A percentile compares a stretch with the other conserved stretches of the same genome.
Conservation (phyloP, 2,329 filamentous ascomycete genomes). For the Pezicula rhizophila region DNA sequence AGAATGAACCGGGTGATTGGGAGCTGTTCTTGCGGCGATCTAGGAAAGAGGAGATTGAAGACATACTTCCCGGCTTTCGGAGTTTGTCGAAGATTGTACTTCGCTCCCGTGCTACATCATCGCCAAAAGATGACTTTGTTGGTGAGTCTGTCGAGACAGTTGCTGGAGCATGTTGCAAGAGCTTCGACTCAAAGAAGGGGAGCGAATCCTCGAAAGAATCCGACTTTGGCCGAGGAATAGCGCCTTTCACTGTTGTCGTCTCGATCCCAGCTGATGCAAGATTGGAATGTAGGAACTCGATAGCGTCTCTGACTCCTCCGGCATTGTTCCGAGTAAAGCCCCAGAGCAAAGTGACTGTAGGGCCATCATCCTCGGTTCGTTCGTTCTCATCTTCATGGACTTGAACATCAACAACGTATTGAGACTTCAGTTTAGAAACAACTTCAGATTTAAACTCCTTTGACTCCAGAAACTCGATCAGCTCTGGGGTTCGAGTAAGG, state of each 20-base stretch:
- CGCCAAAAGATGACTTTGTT: constrained; percentile 76
- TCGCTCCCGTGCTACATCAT: constrained; percentile 73
- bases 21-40: constrained; percentile 92
- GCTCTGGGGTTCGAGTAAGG: constrained; percentile 66
- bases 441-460: constrained; percentile 76
- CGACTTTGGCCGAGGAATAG: constrained; percentile 96
- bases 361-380: constrained; percentile 48
- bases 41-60: constrained; percentile 91
- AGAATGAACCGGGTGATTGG: constrained; percentile 76
- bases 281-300: constrained; percentile 84
- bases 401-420: constrained; percentile 86
- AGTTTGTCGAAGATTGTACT: constrained; percentile 86
- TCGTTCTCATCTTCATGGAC: constrained; percentile 60
- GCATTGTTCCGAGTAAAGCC: constrained; percentile 96
- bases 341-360: constrained; percentile 61
- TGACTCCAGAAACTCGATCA: constrained; percentile 78
- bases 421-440: constrained; percentile 75
- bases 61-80: constrained; percentile 90
- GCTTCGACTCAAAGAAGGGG: constrained; percentile 94
- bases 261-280: constrained; percentile 89
- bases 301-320: constrained; percentile 88
- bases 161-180: constrained; percentile 85
- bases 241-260: constrained; percentile 77
- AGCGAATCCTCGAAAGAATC: constrained; percentile 97
- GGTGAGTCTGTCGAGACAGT: constrained; percentile 80